Evolutionary conservation across 2,329 filamentous ascomycete species (phyloP).

Genomic region (Thielaviopsis musarum): DNA sequence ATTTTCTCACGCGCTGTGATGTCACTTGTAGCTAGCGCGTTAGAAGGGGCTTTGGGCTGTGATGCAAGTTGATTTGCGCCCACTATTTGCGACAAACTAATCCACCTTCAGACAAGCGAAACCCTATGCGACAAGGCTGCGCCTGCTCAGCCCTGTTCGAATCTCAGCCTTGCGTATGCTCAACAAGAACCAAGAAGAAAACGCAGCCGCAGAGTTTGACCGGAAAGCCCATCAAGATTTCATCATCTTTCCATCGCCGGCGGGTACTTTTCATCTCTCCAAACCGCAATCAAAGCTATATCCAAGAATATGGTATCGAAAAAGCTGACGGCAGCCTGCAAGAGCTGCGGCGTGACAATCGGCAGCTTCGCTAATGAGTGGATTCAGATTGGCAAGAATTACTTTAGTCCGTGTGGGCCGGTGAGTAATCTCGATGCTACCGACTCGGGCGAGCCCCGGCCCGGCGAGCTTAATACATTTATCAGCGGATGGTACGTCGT

Average conservation of each 20-base stretch:
- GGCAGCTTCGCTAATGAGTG: conserved; percentile 22
- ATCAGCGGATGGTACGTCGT: conserved; percentile 21
- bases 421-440: conserved; percentile 15
- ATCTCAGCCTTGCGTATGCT: background rate
- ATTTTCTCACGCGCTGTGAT: background rate
- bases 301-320: background rate
- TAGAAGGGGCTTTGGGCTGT: background rate
- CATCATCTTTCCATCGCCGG: background rate
- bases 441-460: conserved; percentile 16
- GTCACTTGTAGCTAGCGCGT: background rate
- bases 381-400: conserved; percentile 24
- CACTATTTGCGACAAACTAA: background rate
- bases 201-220: background rate
- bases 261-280: background rate
- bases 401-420: conserved; percentile 21
- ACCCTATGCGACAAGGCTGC: background rate
- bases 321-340: conserved; percentile 16
- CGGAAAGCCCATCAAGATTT: too few species aligned
- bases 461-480: conserved; percentile 21
- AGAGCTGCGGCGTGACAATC: conserved; percentile 21
- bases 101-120: background rate
- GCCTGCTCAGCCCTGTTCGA: background rate
- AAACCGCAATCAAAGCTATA: background rate
- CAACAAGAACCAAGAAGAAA: background rate
- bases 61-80: too few species aligned